Conservation (phyloP, 2,329 filamentous ascomycete species). For the Fusarium sp. region DNA sequence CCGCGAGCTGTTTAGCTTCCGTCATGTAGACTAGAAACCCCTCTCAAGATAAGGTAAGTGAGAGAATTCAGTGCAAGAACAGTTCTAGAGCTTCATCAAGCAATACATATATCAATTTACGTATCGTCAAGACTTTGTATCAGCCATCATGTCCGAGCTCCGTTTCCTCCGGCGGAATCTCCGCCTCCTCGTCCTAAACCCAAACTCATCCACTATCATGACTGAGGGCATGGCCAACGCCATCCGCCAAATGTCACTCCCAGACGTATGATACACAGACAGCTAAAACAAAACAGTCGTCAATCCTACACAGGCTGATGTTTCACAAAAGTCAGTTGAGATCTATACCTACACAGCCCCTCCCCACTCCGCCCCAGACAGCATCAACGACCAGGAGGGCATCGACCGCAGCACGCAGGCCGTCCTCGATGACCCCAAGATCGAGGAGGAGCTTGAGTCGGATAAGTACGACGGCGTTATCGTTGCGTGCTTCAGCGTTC, state of each 20-base stretch:
- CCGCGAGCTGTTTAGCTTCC: slow-evolving; percentile 13
- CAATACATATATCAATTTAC: neutral
- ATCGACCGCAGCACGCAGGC: slow-evolving; percentile 69
- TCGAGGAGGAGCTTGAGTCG: slow-evolving; percentile 47
- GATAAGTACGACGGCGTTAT: slow-evolving; percentile 76
- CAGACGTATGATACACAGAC: slow-evolving; percentile 33
- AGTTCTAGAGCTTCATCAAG: neutral
- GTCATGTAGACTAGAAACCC: slow-evolving; percentile 14
- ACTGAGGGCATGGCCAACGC: slow-evolving; percentile 69
- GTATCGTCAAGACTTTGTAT: neutral
- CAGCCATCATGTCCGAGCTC: slow-evolving; percentile 36
- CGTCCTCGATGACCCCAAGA: slow-evolving; percentile 65
- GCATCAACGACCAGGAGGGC: slow-evolving; percentile 81
- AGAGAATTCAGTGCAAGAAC: neutral
- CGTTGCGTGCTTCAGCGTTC: slow-evolving; percentile 88
- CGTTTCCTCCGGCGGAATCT: slow-evolving; percentile 28
- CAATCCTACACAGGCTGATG: slow-evolving; percentile 25
- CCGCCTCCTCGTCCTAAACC: slow-evolving; percentile 76
- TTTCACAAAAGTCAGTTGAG: slow-evolving; percentile 51
- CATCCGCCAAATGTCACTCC: slow-evolving; percentile 53
- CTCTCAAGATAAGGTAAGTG: neutral
- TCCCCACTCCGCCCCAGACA: slow-evolving; percentile 68
- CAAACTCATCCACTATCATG: slow-evolving; percentile 80
- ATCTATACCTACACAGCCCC: slow-evolving; percentile 72
- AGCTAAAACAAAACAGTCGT: neutral